Base-by-base conservation (phyloP, 306 rosid genomes). In the Dalbergia oliveri region DNA sequence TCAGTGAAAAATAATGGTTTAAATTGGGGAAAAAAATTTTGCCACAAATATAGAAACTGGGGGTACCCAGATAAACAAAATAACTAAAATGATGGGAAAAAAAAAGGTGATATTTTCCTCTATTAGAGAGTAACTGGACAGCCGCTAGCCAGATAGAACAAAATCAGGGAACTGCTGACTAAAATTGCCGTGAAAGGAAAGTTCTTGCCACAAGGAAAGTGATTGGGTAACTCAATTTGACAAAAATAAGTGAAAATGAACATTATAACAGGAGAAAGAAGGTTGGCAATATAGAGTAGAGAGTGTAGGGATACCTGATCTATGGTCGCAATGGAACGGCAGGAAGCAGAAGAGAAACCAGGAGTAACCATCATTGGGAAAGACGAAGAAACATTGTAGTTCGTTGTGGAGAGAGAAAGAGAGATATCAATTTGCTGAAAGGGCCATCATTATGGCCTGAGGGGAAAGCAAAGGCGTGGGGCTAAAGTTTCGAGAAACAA, bases 321-420 rank as follows among this genome's bases (percentile, higher is more conserved):
- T 78, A 78, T 83, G 73, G 89, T 58, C 78, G 82, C 66, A 64
- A 79, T 23, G 70, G 88, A 87, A 66, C 72, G 87, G 31, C 83
- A 80, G 76, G 88, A 84, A 44, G 88, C 75, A 11, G 88, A 83
- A 15, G 87, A 83, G 79, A 79, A 66, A 77, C 88, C 85, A 34
- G 56, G 79, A 68, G 93, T 76, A 66, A 81, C 83, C 85, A 72
- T 86, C 96, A 92, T 88, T 73, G 76, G 34, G 62, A 76, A 73
- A 45, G 56, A 78, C 4, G 33, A 44, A 68, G 56, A 53, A 77
- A 72, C 87, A 90, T 88, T 56, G 60, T 34, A 50, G 19, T 37
- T 49, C 13, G 54, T 35, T 49, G 54, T 26, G 31, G 59, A 57
- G 58, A 18, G 26, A 60, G 73, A 81, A 5, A 68, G 62, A 69